Evolutionary conservation across 169 alveolate species (phyloP).

Genomic region (Cryptosporidium andersoni): DNA sequence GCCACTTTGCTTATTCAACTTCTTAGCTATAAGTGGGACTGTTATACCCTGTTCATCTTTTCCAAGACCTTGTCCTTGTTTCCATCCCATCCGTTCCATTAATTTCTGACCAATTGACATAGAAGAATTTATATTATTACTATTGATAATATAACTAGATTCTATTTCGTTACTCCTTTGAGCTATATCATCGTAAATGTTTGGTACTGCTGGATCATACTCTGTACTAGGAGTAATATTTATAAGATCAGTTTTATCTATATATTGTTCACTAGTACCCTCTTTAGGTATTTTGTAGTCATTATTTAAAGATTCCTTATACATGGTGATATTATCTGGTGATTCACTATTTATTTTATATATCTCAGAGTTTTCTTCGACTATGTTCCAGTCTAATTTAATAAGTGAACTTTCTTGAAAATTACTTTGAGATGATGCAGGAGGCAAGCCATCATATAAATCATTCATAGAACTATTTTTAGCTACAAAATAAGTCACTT

Average conservation of each 20-base stretch:
- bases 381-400: too few relatives aligned
- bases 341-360: too few relatives aligned
- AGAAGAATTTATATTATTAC: neutral
- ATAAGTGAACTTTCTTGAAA: neutral
- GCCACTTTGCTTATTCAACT: too few relatives aligned
- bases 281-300: too few relatives aligned
- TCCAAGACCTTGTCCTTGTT: constrained; percentile 57
- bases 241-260: neutral
- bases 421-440: constrained; percentile 14
- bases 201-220: constrained; percentile 38
- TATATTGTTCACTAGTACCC: too few relatives aligned
- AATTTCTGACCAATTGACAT: constrained; percentile 23
- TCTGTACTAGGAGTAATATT: neutral
- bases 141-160: neutral
- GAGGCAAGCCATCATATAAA: constrained; percentile 61
- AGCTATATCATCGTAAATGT: neutral
- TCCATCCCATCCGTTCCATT: constrained; percentile 66
- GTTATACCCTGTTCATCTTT: constrained; percentile 60
- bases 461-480: constrained; percentile 1
- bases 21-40: constrained; percentile 1
- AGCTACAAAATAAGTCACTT: too few relatives aligned
- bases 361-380: too few relatives aligned
- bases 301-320: too few relatives aligned
- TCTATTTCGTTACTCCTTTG: neutral
- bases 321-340: too few relatives aligned